These are phyloP conservation scores for Dinochytrium kinnereticum DNA, from an alignment of 371 early-diverging fungal species.

Conservation along the genomic window DNA sequence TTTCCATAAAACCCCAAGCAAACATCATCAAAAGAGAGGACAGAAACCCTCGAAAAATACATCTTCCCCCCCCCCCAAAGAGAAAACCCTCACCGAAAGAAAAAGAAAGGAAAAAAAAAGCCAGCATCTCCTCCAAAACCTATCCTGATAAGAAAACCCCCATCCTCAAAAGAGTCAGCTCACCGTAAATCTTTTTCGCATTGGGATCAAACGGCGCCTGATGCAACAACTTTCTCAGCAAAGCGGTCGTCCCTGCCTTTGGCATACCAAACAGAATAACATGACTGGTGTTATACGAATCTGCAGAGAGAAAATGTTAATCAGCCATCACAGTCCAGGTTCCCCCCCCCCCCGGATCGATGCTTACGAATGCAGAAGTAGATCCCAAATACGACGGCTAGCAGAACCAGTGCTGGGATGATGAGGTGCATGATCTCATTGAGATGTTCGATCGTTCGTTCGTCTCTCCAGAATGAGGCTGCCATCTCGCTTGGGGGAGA, in stretches of 20 bases:
- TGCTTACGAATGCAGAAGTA: background rate
- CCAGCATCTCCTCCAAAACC: too few relatives aligned
- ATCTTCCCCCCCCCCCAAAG: too few relatives aligned
- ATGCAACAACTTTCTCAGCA: background rate
- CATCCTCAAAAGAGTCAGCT: too few relatives aligned
- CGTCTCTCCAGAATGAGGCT: background rate
- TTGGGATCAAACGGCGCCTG: slow-evolving; percentile 4
- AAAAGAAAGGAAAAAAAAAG: background rate
- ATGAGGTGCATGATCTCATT: background rate
- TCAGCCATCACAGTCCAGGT: too few relatives aligned
- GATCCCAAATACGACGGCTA: background rate
- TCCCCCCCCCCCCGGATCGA: too few relatives aligned
- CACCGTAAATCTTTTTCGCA: slow-evolving; percentile 1
- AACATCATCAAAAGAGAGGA: background rate
- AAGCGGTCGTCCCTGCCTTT: background rate
- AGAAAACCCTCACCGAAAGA: background rate
- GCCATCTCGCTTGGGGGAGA: too few relatives aligned
- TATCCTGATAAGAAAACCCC: too few relatives aligned
- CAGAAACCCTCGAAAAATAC: too few relatives aligned
- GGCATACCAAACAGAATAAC: background rate
- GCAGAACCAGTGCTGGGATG: background rate
- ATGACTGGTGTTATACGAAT: background rate
- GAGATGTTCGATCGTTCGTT: background rate
- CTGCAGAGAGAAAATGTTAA: too few relatives aligned
- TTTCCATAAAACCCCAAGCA: too few relatives aligned